Evolutionary conservation across 805 yeast genomes (phyloP), one percentile per base, ranked within the genome.

Genomic region (Torulaspora gathmanii): DNA sequence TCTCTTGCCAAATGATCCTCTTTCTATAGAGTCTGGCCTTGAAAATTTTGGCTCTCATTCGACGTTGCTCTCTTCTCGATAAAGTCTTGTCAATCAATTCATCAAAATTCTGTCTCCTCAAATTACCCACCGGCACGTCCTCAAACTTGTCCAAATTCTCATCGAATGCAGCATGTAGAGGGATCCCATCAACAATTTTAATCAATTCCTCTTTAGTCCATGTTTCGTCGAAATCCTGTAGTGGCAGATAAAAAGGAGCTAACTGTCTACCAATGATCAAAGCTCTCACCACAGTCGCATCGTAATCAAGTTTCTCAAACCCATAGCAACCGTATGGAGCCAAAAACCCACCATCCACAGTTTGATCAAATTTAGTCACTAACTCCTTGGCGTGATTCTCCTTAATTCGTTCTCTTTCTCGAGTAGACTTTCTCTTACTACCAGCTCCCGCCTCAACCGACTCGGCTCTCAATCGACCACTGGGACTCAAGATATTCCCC

Each of bases 321-420:
- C 81, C 78, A 65, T 91, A 91, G 26, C 86, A 85, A 1, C 97
- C 97, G 65, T 78, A 86, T 0, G 98, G 96, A 1, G 95, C 96
- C 51, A 91, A 67, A 60, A 70, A 89, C 1, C 99, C 99, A 15
- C 99, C 99, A 67, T 93, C 98, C 12, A 91, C 95, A 51, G 71
- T 78, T 58, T 87, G 95, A 31, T 71, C 71, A 55, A 65, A 75
- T 49, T 74, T 70, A 2, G 85, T 87, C 17, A 85, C 68, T 43
- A 85, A 67, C 19, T 79, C 74, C 50, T 68, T 55, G 43, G 77
- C 77, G 54, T 80, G 87, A 13, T 66, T 64, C 49, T 80, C 85
- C 44, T 74, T 74, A 40, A 63, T 61, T 40, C 59, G 61, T 47
- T 76, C 82, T 57, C 76, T 78, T 30, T 84, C 90, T 38, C 69